Evolutionary conservation across 768 basidiomycete genomes (phyloP).

Genomic region (Vararia minispora): DNA sequence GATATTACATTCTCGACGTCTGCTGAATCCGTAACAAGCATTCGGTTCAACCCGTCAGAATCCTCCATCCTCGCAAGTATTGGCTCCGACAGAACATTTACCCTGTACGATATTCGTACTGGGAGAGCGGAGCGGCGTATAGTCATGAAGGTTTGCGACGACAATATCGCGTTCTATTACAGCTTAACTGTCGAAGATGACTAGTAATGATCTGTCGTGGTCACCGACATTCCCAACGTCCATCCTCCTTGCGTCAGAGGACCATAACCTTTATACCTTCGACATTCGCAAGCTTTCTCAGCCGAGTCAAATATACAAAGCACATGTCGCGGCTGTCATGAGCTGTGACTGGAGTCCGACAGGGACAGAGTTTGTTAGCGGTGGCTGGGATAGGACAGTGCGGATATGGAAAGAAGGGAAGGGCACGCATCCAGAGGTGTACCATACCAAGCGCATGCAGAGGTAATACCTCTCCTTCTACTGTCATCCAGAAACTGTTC

Average conservation of each 20-base stretch:
- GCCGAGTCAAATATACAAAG: constrained; percentile 93
- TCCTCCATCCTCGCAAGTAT: constrained; percentile 90
- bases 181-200: constrained; percentile 43
- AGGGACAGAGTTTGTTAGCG: constrained; percentile 90
- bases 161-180: background rate
- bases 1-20: constrained; percentile 82
- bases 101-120: constrained; percentile 91
- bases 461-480: constrained; percentile 36
- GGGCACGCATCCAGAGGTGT: constrained; percentile 77
- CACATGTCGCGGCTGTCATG: constrained; percentile 94
- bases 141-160: constrained; percentile 68
- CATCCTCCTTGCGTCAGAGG: constrained; percentile 91
- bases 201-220: constrained; percentile 85
- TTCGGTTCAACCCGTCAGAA: constrained; percentile 92
- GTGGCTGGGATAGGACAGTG: constrained; percentile 92
- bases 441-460: constrained; percentile 99
- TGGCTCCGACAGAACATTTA: constrained; percentile 92
- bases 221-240: constrained; percentile 92
- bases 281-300: constrained; percentile 77
- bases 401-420: constrained; percentile 86
- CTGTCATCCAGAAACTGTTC: background rate
- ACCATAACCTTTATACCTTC: constrained; percentile 97
- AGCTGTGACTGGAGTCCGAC: constrained; percentile 97
- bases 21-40: constrained; percentile 77
- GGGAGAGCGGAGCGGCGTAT: constrained; percentile 90